A percentile compares a stretch with the other conserved stretches of the same genome.
Conservation (phyloP, 2,329 filamentous ascomycete species). For the Fusarium albosuccineum region DNA sequence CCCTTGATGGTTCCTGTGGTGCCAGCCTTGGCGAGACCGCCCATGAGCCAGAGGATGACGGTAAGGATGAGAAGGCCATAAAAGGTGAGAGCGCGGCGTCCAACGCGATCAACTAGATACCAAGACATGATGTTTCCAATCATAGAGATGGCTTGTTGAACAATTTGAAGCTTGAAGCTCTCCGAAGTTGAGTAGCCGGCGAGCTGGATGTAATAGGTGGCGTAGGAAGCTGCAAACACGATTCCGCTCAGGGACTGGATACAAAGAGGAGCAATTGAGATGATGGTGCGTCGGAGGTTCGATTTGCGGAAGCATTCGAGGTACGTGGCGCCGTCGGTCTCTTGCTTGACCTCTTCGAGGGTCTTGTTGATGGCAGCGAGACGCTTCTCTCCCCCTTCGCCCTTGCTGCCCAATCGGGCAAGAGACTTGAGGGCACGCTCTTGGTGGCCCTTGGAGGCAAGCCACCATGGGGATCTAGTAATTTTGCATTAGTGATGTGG, state of each 20-base stretch:
- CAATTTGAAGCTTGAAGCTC: conserved; percentile 56
- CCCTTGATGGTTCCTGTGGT: conserved; percentile 40
- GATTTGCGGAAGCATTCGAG: conserved; percentile 56
- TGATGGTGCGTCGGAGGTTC: conserved; percentile 56
- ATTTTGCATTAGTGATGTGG: not conserved
- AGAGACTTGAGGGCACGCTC: conserved; percentile 53
- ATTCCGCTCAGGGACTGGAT: conserved; percentile 54
- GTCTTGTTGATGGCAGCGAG: conserved; percentile 49
- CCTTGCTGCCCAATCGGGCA: conserved; percentile 47
- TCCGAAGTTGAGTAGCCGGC: conserved; percentile 54
- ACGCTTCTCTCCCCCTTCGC: conserved; percentile 46
- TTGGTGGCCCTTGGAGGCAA: conserved; percentile 50
- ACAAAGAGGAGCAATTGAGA: conserved; percentile 53
- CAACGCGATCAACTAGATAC: conserved; percentile 54
- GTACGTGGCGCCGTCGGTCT: conserved; percentile 55
- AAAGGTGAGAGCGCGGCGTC: conserved; percentile 53
- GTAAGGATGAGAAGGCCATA: conserved; percentile 51
- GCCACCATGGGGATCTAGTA: conserved; percentile 54
- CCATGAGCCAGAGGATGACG: conserved; percentile 53
- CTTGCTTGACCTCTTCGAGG: conserved; percentile 49
- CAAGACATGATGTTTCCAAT: conserved; percentile 57
- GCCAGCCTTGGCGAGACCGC: conserved; percentile 50
- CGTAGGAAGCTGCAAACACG: conserved; percentile 53
- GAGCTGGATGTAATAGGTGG: conserved; percentile 59
- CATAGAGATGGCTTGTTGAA: conserved; percentile 55